Conservation (phyloP, 1,139 yeast species). For the Diutina mesorugosa region DNA sequence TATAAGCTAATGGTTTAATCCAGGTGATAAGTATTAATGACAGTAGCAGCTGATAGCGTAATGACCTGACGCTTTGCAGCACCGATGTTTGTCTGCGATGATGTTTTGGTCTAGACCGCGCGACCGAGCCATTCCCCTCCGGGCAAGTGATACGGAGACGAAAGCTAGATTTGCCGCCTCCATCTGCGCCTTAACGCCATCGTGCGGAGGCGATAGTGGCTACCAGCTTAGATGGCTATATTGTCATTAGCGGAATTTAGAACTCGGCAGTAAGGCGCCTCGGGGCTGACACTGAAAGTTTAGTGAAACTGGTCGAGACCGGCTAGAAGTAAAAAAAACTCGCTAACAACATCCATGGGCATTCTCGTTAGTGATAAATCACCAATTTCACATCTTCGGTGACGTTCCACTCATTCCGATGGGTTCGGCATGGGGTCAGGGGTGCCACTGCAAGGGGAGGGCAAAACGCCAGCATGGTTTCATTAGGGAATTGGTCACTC, state of each 20-base stretch:
- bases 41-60: no score
- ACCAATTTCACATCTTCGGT: no score
- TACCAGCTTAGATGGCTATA: background rate
- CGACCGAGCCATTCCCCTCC: background rate
- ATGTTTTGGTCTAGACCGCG: background rate
- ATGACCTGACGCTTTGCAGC: no score
- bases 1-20: background rate
- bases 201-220: background rate
- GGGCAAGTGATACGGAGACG: background rate
- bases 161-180: background rate
- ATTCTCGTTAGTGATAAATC: no score
- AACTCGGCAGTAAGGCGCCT: background rate
- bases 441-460: background rate
- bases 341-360: no score
- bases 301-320: no score
- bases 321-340: no score
- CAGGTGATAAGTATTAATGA: background rate
- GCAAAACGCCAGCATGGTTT: background rate
- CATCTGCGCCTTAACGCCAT: background rate
- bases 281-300: no score
- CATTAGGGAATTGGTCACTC: background rate
- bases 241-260: background rate
- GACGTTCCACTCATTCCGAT: no score
- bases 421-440: background rate
- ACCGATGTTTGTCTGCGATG: no score